Evolutionary conservation across 2,329 filamentous ascomycete species (phyloP).

Genomic region (Fusarium pseudonygamai): DNA sequence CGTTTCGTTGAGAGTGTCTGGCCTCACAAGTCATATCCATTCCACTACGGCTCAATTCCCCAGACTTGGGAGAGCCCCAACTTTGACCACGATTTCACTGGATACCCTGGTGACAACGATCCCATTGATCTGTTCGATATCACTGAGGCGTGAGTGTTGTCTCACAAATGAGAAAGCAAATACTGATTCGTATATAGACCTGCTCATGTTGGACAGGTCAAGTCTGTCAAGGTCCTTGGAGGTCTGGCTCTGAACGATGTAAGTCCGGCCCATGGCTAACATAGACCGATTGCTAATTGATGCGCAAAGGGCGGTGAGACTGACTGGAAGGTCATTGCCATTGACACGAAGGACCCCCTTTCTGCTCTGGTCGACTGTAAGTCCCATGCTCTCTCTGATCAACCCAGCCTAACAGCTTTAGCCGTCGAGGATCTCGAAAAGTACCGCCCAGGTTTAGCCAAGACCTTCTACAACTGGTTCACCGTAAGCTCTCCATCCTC

Average conservation of each 20-base stretch:
- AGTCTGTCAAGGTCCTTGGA: conserved; percentile 54
- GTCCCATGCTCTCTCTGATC: neutral
- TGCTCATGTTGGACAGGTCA: conserved; percentile 51
- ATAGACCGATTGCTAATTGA: neutral
- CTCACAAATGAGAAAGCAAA: no score
- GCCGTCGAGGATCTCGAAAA: conserved; percentile 51
- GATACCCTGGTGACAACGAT: conserved; percentile 52
- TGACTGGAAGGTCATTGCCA: conserved; percentile 54
- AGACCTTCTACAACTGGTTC: conserved; percentile 53
- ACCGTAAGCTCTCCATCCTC: conserved; percentile 37
- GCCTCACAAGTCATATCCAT: conserved; percentile 56
- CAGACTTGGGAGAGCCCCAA: conserved; percentile 58
- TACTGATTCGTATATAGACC: neutral
- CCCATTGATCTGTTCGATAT: conserved; percentile 55
- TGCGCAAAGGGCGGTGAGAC: conserved; percentile 44
- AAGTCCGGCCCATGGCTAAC: fast-evolving
- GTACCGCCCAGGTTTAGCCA: conserved; percentile 50
- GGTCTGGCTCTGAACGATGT: conserved; percentile 53
- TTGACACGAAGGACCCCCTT: conserved; percentile 53
- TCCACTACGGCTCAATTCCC: conserved; percentile 55
- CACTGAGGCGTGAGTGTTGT: conserved; percentile 32
- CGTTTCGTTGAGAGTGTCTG: conserved; percentile 55
- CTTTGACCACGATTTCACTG: conserved; percentile 51
- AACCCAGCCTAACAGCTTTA: conserved; percentile 24
- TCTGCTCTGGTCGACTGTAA: conserved; percentile 48